Base-by-base conservation (phyloP, 805 yeast genomes). In the Myxozyma mucilagina region DNA sequence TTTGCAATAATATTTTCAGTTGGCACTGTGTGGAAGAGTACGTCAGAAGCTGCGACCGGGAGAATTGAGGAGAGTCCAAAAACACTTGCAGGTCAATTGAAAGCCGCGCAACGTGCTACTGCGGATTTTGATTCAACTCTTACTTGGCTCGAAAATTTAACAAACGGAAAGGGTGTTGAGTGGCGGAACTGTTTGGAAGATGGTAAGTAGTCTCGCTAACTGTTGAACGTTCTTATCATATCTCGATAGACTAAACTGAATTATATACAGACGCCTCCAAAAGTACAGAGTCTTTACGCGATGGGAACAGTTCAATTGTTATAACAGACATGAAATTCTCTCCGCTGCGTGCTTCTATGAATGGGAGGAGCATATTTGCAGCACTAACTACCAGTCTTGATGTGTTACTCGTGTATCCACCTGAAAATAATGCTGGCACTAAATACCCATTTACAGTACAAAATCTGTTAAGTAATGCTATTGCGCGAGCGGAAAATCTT, bases 21-120 rank as follows among this genome's bases (percentile, higher is more conserved):
- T 6, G 62, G 56, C 24, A 38, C 31, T 29, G 35, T 52, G 16
- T 57, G 65, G 61, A 38, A 43, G 14, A 35, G 49, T 11, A 43
- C 56, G 4, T 14, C n/a, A n/a, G n/a, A 8, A 4, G 24, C 38
- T 13, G 13, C 49, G 34, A 13, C 45, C 6, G 53, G n/a, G 10
- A 14, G 5, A 2, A 18, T 14, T 7, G 31, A 32, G 2, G n/a
- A 41, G 32, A 14, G 32, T n/a, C 16, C 14, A 18, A 16, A 38
- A 14, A 36, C 50, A 16, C 35, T 35, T 38, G 10, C 36, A 18
- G 48, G 43, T 8, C 32, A 43, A n/a, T 18, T 36, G 35, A 44
- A 43, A 14, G 24, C 13, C 16, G 4, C n/a, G 24, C 43, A n/a
- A 9, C 32, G 34, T 1, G 49, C 49, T 16, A 32, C 11, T 29